Evolutionary conservation across 2,329 filamentous ascomycete species (phyloP), one percentile per base, ranked within the genome.

Genomic region (Xylaria sp.): DNA sequence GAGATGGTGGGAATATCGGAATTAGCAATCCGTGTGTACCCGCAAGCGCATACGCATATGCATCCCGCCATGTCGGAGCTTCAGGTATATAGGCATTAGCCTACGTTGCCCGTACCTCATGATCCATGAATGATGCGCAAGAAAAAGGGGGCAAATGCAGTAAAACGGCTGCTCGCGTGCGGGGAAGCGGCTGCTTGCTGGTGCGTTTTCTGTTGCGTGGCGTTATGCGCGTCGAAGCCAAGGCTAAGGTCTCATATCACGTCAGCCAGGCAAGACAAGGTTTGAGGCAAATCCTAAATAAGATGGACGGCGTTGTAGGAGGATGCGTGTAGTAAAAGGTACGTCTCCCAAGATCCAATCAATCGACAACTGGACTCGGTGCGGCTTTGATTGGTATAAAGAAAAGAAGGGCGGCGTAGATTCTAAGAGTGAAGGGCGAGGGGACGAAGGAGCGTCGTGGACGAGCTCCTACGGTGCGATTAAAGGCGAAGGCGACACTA

Each of bases 131-230:
- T 59, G 58, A 39, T 58, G 52, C 28, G 39, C 31, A 18, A 36
- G 46, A 62, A 25, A 41, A 59, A n/a, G 61, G 56, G 46, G n/a
- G 46, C 4, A n/a, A 57, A n/a, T 4, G 43, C 4, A 54, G 33
- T 41, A 39, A 46, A 51, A 60, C 65, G 61, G 57, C 52, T 65
- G 13, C 13, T 55, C 48, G 61, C 68, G 65, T 39, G 31, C 59
- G 64, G 65, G 66, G 52, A 68, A 58, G 64, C 64, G 64, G 68
- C 31, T 48, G 65, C 62, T 59, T 64, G 51, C 61, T 48, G 58
- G n/a, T 48, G 60, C 60, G 51, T 31, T 15, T 28, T 15, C 39
- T 59, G 54, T 49, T 61, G 66, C 66, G 56, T 58, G 54, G 62
- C 51, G 51, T 52, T 52, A 61, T 62, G 62, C 57, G 52, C 25